Evolutionary conservation across 2,329 filamentous ascomycete genomes (phyloP), one percentile per base, ranked within the genome.

Genomic region (Hyphodiscus sp.): DNA sequence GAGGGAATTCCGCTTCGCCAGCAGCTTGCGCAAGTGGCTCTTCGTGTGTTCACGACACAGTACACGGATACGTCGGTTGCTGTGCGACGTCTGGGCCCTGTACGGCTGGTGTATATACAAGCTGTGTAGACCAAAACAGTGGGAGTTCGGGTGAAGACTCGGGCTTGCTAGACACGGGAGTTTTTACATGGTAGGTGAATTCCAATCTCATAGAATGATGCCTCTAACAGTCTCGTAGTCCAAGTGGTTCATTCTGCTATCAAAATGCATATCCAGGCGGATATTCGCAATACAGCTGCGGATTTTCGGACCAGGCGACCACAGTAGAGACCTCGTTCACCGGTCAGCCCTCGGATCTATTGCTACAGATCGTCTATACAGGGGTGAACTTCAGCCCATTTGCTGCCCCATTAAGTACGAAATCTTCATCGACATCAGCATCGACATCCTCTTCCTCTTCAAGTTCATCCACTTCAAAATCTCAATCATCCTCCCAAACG

Each of bases 101-200:
- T 57, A 64, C 62, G 11, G 55, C 53, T 18, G 65, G 65, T 26
- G 57, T 67, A 1, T 67, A 67, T 49, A 65, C 65, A 15, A 62
- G 58, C 45, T 67, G 65, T 57, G 43, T 65, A 30, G 64, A 67
- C 52, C 49, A 55, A 16, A 62, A 59, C 52, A 65, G 58, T 56
- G 33, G 50, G 10, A 63, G 58, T 43, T 65, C 62, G 61, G 46
- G 20, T 26, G 33, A 60, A 15, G 61, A 56, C 9, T 49, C 59
- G 10, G 56, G 54, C 5, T 41, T 58, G 20, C 38, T 58, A 42
- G 59, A 64, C 53, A 63, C 65, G 59, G 65, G 65, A 4, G 50
- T 67, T 30, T 60, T 60, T 23, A 63, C 61, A 50, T 67, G 65
- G 65, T 67, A 29, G 50, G 63, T 55, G 15, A 13, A 41, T 11